A percentile compares a stretch with the other conserved stretches of the same genome.
These are phyloP conservation scores for Zoysia pacifica DNA, from an alignment of 176 grass and related monocot genomes.

Conservation along the genomic window DNA sequence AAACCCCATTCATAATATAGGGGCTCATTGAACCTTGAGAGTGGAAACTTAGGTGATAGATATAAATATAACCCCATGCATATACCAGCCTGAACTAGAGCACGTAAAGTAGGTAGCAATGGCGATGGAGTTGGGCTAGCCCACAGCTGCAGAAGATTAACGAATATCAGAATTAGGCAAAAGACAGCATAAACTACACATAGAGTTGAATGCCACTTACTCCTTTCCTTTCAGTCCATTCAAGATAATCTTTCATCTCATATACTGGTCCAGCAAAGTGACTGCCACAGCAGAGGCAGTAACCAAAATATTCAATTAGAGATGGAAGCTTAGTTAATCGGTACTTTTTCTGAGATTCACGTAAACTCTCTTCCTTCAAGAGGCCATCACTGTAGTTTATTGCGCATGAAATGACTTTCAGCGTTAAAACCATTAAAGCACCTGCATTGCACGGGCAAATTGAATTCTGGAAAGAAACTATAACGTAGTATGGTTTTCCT, in stretches of 20 bases:
- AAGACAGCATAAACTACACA: conserved; percentile 29
- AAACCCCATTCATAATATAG: conserved; percentile 87
- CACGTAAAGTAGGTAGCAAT: conserved; percentile 63
- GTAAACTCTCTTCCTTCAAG: conserved; percentile 75
- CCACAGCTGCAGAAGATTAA: conserved; percentile 61
- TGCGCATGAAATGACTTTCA: conserved; percentile 92
- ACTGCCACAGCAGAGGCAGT: conserved; percentile 94
- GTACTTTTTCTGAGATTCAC: conserved; percentile 82
- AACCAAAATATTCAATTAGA: conserved; percentile 94
- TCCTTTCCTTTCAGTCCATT: conserved; percentile 85
- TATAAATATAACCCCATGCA: conserved; percentile 94
- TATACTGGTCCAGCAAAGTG: conserved; percentile 96
- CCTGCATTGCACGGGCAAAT: conserved; percentile 54
- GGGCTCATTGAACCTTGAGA: conserved; percentile 77
- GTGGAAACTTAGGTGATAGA: conserved; percentile 70
- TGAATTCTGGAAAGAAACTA: conserved; percentile 28
- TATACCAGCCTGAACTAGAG: conserved; percentile 78
- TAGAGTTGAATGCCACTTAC: conserved; percentile 48
- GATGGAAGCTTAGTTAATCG: conserved; percentile 67
- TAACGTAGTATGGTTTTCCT: neutral
- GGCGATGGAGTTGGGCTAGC: conserved; percentile 62
- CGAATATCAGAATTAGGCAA: conserved; percentile 30
- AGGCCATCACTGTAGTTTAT: conserved; percentile 93
- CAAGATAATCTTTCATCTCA: conserved; percentile 97
- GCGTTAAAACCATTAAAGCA: conserved; percentile 94